Conservation (phyloP, 2,329 filamentous ascomycete species). For the Xenosphaeropsis pyriputrescens region DNA sequence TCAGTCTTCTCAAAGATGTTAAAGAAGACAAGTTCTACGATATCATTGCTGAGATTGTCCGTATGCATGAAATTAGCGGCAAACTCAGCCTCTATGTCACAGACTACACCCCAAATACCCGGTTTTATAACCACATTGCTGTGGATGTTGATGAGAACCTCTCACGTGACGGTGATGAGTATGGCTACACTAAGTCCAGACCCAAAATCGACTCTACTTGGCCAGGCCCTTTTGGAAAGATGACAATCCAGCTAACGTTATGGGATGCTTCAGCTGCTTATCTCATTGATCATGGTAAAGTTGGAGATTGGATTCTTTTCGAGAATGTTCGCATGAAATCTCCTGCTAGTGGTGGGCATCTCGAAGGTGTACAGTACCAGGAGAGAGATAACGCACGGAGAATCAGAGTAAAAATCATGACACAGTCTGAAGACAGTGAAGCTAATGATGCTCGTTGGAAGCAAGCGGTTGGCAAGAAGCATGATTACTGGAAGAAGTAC, state of each 20-base stretch:
- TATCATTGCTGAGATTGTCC: constrained; percentile 58
- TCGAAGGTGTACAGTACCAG: constrained; percentile 52
- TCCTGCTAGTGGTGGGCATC: constrained; percentile 30
- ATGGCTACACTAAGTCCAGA: constrained; percentile 30
- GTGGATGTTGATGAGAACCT: constrained; percentile 14
- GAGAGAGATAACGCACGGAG: constrained; percentile 42
- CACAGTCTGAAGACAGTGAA: constrained; percentile 23
- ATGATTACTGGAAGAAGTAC: constrained; percentile 36
- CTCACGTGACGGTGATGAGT: constrained; percentile 34
- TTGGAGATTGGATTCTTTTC: constrained; percentile 49
- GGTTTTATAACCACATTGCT: constrained; percentile 33
- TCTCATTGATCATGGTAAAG: constrained; percentile 37
- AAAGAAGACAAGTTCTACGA: constrained; percentile 42
- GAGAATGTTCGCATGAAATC: constrained; percentile 59
- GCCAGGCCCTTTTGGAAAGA: constrained; percentile 60
- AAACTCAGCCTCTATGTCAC: constrained; percentile 56
- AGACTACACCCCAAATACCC: constrained; percentile 64
- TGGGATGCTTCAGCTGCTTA: constrained; percentile 52
- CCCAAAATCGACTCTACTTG: constrained; percentile 29
- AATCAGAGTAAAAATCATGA: constrained; percentile 41
- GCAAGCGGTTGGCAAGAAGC: constrained; percentile 46
- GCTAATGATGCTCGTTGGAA: constrained; percentile 32
- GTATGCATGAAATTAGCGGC: constrained; percentile 27
- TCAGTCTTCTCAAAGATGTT: constrained; percentile 50
- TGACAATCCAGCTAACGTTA: constrained; percentile 56